Base-by-base conservation (phyloP, 768 basidiomycete genomes). In the Symmetrospora coprosmae region DNA sequence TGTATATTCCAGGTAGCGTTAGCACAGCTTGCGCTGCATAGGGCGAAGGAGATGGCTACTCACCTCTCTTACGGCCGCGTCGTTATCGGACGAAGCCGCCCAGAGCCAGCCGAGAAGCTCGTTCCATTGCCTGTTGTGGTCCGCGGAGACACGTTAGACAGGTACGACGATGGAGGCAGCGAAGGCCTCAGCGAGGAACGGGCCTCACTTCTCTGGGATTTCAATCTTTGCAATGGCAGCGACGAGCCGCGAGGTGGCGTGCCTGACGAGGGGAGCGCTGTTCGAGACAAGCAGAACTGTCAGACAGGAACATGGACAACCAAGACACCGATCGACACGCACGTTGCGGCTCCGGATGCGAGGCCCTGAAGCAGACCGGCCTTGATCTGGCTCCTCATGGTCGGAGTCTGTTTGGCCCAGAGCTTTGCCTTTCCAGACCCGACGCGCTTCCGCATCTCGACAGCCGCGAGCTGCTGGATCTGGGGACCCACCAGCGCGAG, bases 381-480 rank as follows among this genome's bases (percentile, higher is more conserved):
- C 38, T 64, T 60, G 47, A 48, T 39, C 38, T 58, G 21, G 6
- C 23, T 58, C n/a, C 50, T 56, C 19, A 37, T 31, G 13, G 25
- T 27, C 19, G 35, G 50, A n/a, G 23, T 19, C 8, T 50, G 38
- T 23, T 60, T 51, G 9, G 33, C 28, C 50, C 50, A 49, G 34
- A 60, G 39, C 23, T 60, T 60, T 6, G 30, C 39, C 38, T 60
- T 60, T 34, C 59, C 46, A 31, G 23, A 33, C 25, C 59, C 59
- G 13, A 49, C 59, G 39, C 40, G 46, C 78, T 99, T 99, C 67
- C 92, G 80, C 71, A 96, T 78, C 75, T 99, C 94, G 56, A 96
- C 90, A 7, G 91, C 90, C 47, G 91, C 87, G 21, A 99, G 80
- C 81, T 99, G 94, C 63, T 90, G 86, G 64, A 96, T 82, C 91